Conservation (phyloP, 495 filamentous ascomycete species). For the Aspergillus funiculosus region DNA sequence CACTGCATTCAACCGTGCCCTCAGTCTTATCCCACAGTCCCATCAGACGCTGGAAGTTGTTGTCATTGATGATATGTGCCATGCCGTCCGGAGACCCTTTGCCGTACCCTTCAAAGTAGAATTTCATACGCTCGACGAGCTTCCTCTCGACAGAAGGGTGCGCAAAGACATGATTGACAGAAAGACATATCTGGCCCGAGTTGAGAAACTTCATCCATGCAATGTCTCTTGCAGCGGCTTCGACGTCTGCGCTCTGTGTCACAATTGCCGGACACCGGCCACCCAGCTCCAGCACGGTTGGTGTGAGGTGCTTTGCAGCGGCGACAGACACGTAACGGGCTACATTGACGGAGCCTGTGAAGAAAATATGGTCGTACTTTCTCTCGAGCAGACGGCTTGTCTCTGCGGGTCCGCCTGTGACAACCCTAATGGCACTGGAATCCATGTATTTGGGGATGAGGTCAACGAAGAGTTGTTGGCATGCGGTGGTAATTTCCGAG, state of each 20-base stretch:
- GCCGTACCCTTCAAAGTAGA: constrained; percentile 61
- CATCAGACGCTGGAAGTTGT: constrained; percentile 72
- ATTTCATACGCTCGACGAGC: constrained; percentile 62
- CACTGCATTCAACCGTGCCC: constrained; percentile 73
- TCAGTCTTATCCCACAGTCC: constrained; percentile 63
- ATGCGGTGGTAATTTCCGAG: constrained; percentile 62
- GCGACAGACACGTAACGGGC: constrained; percentile 78
- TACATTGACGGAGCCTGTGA: constrained; percentile 69
- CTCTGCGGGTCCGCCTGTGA: constrained; percentile 72
- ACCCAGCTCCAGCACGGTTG: constrained; percentile 76
- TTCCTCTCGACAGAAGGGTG: constrained; percentile 59
- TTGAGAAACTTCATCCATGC: constrained; percentile 75
- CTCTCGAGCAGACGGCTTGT: constrained; percentile 67
- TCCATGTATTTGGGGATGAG: constrained; percentile 68
- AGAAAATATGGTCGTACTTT: constrained; percentile 93
- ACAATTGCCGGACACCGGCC: constrained; percentile 82
- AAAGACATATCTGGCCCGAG: constrained; percentile 69
- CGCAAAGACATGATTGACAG: constrained; percentile 76
- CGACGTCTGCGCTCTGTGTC: constrained; percentile 66
- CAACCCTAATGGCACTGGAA: constrained; percentile 55
- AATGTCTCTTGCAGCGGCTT: constrained; percentile 67
- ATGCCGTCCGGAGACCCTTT: constrained; percentile 44
- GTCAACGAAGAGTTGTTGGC: constrained; percentile 66
- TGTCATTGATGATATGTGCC: constrained; percentile 69
- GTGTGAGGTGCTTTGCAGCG: constrained; percentile 83